Conservation (phyloP, 108 stramenopile genomes). For the Cyclotella atomus region DNA sequence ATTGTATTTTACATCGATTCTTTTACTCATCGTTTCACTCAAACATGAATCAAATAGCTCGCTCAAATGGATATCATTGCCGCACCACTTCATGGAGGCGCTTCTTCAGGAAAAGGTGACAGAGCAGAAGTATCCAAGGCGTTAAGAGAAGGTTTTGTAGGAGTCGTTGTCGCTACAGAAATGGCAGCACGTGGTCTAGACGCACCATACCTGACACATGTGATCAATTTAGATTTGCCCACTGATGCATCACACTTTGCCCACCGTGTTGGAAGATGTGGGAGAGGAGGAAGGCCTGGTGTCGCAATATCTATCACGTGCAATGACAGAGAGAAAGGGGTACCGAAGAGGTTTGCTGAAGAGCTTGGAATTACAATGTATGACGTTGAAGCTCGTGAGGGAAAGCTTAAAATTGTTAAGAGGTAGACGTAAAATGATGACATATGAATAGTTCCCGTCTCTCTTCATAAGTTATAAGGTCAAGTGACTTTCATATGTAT, state of each 20-base stretch:
- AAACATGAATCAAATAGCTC: conserved; percentile 26
- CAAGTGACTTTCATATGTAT: too few relatives aligned
- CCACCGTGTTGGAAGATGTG: conserved; percentile 86
- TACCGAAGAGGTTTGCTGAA: conserved; percentile 71
- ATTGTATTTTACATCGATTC: not conserved
- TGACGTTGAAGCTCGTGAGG: conserved; percentile 68
- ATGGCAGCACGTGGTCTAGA: conserved; percentile 88
- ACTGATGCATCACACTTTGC: conserved; percentile 90
- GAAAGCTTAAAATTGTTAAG: conserved; percentile 70
- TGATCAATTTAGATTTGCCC: conserved; percentile 90
- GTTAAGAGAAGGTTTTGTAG: conserved; percentile 84
- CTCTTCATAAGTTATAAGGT: too few relatives aligned
- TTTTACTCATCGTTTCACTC: not conserved
- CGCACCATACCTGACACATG: conserved; percentile 89
- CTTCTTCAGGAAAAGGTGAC: conserved; percentile 77
- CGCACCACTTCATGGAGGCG: conserved; percentile 82
- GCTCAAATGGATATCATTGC: conserved; percentile 81
- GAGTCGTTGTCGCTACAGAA: conserved; percentile 89
- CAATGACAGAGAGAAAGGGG: conserved; percentile 72
- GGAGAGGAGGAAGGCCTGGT: conserved; percentile 88
- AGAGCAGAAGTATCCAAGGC: conserved; percentile 87
- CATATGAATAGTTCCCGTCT: too few relatives aligned
- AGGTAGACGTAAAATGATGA: too few relatives aligned
- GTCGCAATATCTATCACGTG: conserved; percentile 85
- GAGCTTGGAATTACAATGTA: conserved; percentile 72